phyloP scores from a whole-genome alignment of 768 basidiomycete species.

The Flagelloscypha sp. region DNA sequence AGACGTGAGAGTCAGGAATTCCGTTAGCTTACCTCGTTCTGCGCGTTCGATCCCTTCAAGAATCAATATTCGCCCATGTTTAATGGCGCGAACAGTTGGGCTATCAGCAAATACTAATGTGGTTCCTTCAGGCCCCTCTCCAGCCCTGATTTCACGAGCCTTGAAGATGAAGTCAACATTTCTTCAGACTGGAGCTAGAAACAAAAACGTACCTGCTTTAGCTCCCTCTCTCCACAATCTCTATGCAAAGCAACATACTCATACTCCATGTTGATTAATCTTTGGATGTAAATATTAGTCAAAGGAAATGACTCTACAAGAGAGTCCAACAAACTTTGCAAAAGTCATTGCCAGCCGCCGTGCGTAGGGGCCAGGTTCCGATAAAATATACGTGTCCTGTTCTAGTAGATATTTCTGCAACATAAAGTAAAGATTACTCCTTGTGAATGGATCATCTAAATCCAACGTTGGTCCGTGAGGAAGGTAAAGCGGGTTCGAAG shows the following conservation, averaged over 20 bases:
- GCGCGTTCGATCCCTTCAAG: constrained; percentile 68
- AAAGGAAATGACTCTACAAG: background rate
- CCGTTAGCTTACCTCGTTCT: constrained; percentile 52
- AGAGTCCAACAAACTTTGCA: constrained; percentile 34
- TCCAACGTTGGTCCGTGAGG: constrained; percentile 34
- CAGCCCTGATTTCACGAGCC: constrained; percentile 58
- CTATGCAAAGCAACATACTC: constrained; percentile 61
- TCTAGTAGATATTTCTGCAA: constrained; percentile 61
- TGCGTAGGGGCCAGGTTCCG: constrained; percentile 63
- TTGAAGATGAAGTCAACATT: too few relatives aligned
- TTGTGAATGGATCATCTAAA: constrained; percentile 40
- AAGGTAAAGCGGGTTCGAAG: constrained; percentile 40
- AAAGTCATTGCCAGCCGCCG: constrained; percentile 55
- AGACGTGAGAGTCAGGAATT: background rate
- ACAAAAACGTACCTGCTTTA: constrained; percentile 43
- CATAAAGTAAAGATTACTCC: constrained; percentile 55
- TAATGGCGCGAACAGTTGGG: constrained; percentile 57
- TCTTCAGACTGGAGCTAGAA: too few relatives aligned
- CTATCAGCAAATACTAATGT: constrained; percentile 63
- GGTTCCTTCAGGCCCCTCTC: too few relatives aligned
- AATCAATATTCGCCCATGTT: constrained; percentile 55
- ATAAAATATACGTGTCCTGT: constrained; percentile 59
- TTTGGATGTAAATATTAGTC: constrained; percentile 13
- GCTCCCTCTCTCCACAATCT: constrained; percentile 65
- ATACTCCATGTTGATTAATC: constrained; percentile 58